Conservation (phyloP, 2,329 filamentous ascomycete genomes). For the Scedosporium dehoogii region DNA sequence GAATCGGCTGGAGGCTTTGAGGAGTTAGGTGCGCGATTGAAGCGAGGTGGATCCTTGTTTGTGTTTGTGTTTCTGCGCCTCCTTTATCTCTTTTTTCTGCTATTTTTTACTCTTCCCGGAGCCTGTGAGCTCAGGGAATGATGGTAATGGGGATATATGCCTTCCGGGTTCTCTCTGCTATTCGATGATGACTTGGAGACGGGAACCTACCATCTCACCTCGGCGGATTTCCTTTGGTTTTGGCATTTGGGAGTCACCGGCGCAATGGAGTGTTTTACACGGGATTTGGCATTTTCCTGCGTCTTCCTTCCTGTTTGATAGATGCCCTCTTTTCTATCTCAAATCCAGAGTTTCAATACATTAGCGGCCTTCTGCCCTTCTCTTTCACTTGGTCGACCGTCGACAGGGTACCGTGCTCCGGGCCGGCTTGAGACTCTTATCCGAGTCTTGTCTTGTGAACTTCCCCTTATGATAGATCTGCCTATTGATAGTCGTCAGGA, state of each 20-base stretch:
- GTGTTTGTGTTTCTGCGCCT: too few species aligned
- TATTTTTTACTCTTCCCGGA: too few species aligned
- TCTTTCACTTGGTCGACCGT: background rate
- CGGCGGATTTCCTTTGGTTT: background rate
- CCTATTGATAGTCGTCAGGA: too few species aligned
- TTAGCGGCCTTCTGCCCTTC: background rate
- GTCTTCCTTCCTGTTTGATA: background rate
- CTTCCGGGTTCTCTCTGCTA: too few species aligned
- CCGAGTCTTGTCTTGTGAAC: too few species aligned
- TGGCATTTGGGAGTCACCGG: background rate
- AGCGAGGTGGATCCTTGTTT: too few species aligned
- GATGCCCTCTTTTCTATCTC: background rate
- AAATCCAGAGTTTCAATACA: background rate
- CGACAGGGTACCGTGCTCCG: too few species aligned
- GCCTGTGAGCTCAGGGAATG: too few species aligned
- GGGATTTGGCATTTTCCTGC: background rate
- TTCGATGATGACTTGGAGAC: too few species aligned
- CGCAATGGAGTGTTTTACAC: background rate
- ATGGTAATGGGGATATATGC: too few species aligned
- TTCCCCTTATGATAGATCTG: background rate
- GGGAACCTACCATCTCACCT: too few species aligned
- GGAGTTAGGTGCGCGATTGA: slow-evolving; percentile 49
- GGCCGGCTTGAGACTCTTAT: background rate
- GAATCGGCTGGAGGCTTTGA: slow-evolving; percentile 77
- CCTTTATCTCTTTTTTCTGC: too few species aligned